A percentile compares a stretch with the other conserved stretches of the same genome.
Evolutionary conservation across 2,329 filamentous ascomycete genomes (phyloP).

Genomic region (Aspergillus niger): DNA sequence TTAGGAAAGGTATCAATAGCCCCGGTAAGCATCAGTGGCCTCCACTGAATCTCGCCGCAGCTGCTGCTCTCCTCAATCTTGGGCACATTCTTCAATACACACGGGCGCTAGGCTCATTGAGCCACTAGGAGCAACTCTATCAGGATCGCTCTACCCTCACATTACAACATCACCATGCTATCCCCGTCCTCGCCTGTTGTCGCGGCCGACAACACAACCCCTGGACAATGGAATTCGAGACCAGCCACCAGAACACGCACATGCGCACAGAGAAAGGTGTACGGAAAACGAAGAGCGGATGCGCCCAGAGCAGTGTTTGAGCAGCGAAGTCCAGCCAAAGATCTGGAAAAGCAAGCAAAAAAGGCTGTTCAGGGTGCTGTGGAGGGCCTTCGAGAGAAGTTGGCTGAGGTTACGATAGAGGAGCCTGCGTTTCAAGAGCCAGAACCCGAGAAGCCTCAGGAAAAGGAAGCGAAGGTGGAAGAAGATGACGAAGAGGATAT

Average conservation of each 20-base stretch:
- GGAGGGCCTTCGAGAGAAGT: conserved; percentile 28
- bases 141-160: background rate
- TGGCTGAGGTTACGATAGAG: conserved; percentile 31
- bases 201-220: conserved; percentile 22
- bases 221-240: conserved; percentile 22
- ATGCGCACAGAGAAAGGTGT: conserved; percentile 34
- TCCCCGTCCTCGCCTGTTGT: conserved; percentile 16
- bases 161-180: conserved; percentile 14
- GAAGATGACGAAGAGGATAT: background rate
- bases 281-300: conserved; percentile 38
- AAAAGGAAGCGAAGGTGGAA: background rate
- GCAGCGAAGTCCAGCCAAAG: conserved; percentile 29
- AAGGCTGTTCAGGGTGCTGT: conserved; percentile 17
- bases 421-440: conserved; percentile 13
- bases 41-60: conserved; percentile 1
- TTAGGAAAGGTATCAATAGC: conserved; percentile 33
- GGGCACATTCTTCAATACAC: background rate
- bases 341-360: conserved; percentile 6
- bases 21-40: background rate
- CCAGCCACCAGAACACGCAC: conserved; percentile 27
- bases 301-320: conserved; percentile 41
- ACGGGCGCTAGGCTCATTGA: background rate
- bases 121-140: background rate
- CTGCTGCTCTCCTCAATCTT: background rate
- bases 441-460: background rate